Conservation (phyloP, 2,329 filamentous ascomycete genomes). For the Elsinoe arachidis region DNA sequence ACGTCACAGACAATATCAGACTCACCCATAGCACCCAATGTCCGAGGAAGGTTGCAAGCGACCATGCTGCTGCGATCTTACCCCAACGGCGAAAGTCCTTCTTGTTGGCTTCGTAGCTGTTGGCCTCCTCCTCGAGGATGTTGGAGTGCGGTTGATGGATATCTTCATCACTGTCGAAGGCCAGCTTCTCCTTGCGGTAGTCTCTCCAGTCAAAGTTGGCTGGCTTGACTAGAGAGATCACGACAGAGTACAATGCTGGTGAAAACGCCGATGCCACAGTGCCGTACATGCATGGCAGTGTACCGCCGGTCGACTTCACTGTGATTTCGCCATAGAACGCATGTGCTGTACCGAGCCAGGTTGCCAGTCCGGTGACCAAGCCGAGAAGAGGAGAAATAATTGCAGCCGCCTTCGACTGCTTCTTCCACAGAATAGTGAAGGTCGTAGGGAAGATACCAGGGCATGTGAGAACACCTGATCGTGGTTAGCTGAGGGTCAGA, state of each 20-base stretch:
- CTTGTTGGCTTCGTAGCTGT: conserved; percentile 11
- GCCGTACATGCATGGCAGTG: conserved; percentile 38
- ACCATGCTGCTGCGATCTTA: conserved; percentile 5
- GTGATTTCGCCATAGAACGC: conserved; percentile 34
- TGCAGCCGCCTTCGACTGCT: conserved; percentile 39
- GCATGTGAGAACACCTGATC: conserved; percentile 31
- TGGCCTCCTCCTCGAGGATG: conserved; percentile 1
- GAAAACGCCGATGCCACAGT: conserved; percentile 39
- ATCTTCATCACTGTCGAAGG: conserved; percentile 10
- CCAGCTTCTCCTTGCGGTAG: conserved; percentile 29
- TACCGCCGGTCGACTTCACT: conserved; percentile 33
- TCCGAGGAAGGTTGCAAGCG: background rate
- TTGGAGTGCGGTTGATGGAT: background rate
- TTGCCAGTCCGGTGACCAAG: conserved; percentile 34
- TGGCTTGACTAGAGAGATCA: conserved; percentile 31
- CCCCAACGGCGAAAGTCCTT: conserved; percentile 4
- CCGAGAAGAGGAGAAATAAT: conserved; percentile 40
- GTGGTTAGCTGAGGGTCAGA: background rate
- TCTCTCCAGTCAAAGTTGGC: conserved; percentile 36
- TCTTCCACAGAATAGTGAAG: conserved; percentile 37
- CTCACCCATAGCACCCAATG: conserved; percentile 11
- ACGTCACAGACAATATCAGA: background rate
- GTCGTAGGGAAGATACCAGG: conserved; percentile 40
- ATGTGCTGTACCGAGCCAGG: conserved; percentile 37
- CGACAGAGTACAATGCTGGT: conserved; percentile 38